Evolutionary conservation across 1,284 basidiomycete genomes (phyloP), one percentile per base, ranked within the genome.

Genomic region (Ustilago hordei): DNA sequence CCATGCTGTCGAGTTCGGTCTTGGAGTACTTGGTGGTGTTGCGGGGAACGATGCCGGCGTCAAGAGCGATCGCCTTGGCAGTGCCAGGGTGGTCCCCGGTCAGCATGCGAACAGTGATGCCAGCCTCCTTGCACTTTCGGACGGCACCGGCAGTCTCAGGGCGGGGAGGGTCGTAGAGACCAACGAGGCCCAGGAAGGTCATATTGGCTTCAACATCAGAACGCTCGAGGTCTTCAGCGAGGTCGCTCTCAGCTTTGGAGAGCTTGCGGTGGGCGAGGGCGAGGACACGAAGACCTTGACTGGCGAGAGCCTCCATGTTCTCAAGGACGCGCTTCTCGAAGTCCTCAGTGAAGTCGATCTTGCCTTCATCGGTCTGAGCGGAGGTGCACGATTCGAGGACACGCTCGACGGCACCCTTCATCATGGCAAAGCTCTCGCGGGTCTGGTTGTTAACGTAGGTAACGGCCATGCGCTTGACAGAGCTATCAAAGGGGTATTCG

Each of bases 131-230:
- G 86, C 90, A 91, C 62, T 89, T 89, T 55, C 88, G 87, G 0
- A 93, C 91, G 28, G 91, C 91, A 12, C 88, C 89, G 3, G 89
- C 86, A 3, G 90, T 90, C 80, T 92, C 91, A 12, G 90, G 90
- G 43, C 91, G 88, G n/a, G 91, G 92, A 15, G 91, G 91, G 81
- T 92, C 91, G 78, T 85, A 84, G 65, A 92, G 90, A 60, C 91
- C 91, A 12, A 89, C 90, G 1, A 92, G 87, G 9, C 90, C 91
- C 8, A 91, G 86, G 86, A 93, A 90, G 7, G 87, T 87, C 81
- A 91, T 90, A 32, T 88, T 88, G 23, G 87, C 83, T 85, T 92
- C 92, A 13, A 91, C 89, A 2, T 89, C 88, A 2, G 72, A 75
- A 34, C 83, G 83, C 11, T 78, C 67, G 38, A 81, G 69, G 31